Conservation (phyloP, 2,329 filamentous ascomycete genomes). For the Fusarium nygamai region DNA sequence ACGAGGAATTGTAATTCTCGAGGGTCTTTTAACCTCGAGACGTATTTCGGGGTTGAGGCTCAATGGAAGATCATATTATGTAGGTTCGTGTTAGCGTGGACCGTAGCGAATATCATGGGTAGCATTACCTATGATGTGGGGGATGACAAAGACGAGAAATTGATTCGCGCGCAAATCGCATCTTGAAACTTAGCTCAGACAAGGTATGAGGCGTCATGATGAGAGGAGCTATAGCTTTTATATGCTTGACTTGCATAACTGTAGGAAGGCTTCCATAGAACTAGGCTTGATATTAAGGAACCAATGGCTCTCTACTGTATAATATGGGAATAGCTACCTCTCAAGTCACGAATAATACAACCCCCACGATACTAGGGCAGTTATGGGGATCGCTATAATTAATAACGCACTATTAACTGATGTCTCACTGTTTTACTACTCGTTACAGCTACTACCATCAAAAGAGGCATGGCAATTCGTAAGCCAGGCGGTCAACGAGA, state of each 20-base stretch:
- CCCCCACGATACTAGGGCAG: not conserved
- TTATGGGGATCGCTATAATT: conserved; percentile 1
- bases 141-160: conserved; percentile 33
- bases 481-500: conserved; percentile 28
- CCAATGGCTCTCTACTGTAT: not conserved
- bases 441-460: not conserved
- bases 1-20: not conserved
- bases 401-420: not conserved
- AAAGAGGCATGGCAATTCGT: conserved; percentile 18
- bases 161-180: conserved; percentile 33
- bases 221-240: not conserved
- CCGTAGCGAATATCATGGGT: not conserved
- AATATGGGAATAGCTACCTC: not conserved
- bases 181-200: not conserved
- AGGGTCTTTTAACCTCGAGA: not conserved
- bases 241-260: not conserved
- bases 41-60: not conserved
- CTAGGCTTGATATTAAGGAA: not conserved
- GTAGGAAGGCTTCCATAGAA: not conserved
- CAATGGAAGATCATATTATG: not conserved
- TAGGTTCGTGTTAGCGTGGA: not conserved
- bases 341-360: not conserved
- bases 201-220: conserved; percentile 4
- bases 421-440: conserved; percentile 11
- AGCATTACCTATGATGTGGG: not conserved